Evolutionary conservation across 352 stramenopile genomes (phyloP).

Genomic region (Pythium graminicola): DNA sequence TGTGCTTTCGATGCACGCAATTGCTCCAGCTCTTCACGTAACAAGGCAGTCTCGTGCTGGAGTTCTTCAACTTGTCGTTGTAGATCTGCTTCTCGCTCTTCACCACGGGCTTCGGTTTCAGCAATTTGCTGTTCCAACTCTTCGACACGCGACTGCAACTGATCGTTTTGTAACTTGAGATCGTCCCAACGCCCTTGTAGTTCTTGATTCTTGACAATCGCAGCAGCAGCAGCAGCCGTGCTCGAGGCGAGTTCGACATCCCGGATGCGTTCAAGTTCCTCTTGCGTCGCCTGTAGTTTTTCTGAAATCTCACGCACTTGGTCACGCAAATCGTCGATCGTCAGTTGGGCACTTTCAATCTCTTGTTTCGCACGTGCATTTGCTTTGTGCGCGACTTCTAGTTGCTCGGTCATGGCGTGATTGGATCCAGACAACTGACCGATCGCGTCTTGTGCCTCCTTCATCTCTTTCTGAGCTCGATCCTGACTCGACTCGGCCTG

Average conservation of each 20-base stretch:
- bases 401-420: conserved; percentile 30
- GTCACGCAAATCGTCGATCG: conserved; percentile 38
- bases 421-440: conserved; percentile 50
- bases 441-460: conserved; percentile 29
- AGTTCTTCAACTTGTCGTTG: conserved; percentile 46
- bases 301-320: conserved; percentile 55
- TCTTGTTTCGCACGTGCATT: conserved; percentile 27
- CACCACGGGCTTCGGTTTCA: conserved; percentile 28
- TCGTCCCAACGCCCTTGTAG: conserved; percentile 50
- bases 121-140: conserved; percentile 45
- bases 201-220: conserved; percentile 47
- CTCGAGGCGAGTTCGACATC: conserved; percentile 45
- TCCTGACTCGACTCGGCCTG: conserved; percentile 17
- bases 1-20: conserved; percentile 43
- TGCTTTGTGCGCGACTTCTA: conserved; percentile 36
- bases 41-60: conserved; percentile 36
- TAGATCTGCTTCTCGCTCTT: conserved; percentile 39
- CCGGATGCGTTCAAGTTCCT: conserved; percentile 36
- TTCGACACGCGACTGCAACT: conserved; percentile 52
- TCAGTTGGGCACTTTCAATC: conserved; percentile 26
- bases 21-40: conserved; percentile 44
- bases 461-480: conserved; percentile 17
- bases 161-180: conserved; percentile 42
- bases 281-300: conserved; percentile 41
- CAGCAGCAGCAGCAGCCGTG: conserved; percentile 35